These are phyloP conservation scores for Camellia lanceoleosa DNA, from an alignment of 148 eudicot species.

Conservation along the genomic window DNA sequence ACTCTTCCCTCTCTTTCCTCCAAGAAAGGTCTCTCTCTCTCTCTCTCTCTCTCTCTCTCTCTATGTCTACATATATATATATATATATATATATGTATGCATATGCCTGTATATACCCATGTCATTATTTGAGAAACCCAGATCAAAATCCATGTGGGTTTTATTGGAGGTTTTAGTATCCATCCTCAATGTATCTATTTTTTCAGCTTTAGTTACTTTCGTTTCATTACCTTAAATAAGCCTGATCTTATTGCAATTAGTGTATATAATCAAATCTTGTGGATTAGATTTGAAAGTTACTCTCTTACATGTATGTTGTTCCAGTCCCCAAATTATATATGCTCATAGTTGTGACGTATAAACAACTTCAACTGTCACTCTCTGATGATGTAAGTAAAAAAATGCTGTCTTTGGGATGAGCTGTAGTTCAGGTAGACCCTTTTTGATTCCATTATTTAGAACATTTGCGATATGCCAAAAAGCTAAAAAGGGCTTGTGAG, in stretches of 20 bases:
- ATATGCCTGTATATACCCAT: neutral
- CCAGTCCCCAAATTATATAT: neutral
- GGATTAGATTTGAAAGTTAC: neutral
- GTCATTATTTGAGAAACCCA: slow-evolving; percentile 5
- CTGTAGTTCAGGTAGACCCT: neutral
- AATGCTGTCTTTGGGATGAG: neutral
- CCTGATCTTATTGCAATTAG: neutral
- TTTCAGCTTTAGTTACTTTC: neutral
- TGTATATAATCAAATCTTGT: neutral
- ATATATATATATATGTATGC: no score
- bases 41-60: slow-evolving; percentile 5
- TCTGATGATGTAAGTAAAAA: neutral
- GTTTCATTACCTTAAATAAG: neutral
- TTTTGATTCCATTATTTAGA: neutral
- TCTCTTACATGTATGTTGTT: neutral
- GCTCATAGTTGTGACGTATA: neutral
- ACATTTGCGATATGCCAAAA: neutral
- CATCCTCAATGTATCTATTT: neutral
- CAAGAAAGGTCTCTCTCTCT: slow-evolving; percentile 63
- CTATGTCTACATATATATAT: neutral
- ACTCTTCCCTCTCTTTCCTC: slow-evolving; percentile 70
- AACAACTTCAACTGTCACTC: neutral
- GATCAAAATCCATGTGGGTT: slow-evolving; percentile 9
- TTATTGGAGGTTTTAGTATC: slow-evolving; percentile 7
- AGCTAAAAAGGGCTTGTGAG: neutral